These are phyloP conservation scores for Gynostemma pentaphyllum DNA, from an alignment of 306 rosid genomes.

Conservation along the genomic window DNA sequence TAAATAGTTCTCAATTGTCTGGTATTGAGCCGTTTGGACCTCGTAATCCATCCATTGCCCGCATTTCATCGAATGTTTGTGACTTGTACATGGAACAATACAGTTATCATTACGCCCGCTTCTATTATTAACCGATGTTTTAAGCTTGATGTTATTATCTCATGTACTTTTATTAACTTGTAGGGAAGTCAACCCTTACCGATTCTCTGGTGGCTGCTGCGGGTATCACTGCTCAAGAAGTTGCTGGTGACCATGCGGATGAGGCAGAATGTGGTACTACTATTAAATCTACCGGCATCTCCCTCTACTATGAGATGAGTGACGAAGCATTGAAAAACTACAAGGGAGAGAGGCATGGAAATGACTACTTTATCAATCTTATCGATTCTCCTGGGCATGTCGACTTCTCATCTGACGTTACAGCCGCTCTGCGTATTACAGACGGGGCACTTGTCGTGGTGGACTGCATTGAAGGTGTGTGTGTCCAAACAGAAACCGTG, in stretches of 20 bases:
- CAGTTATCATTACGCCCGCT: no score
- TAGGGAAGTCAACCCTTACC: slow-evolving; percentile 79
- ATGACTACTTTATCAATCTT: slow-evolving; percentile 87
- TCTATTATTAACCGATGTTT: no score
- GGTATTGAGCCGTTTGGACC: no score
- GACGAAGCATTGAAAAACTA: slow-evolving; percentile 38
- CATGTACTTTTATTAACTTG: neutral
- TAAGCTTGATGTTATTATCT: no score
- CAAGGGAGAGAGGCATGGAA: slow-evolving; percentile 65
- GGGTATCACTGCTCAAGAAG: slow-evolving; percentile 85
- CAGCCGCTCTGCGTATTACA: slow-evolving; percentile 93
- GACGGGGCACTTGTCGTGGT: slow-evolving; percentile 94
- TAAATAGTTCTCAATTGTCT: no score
- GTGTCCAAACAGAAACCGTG: slow-evolving; percentile 89
- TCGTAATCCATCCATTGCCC: no score
- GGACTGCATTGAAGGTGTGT: slow-evolving; percentile 84
- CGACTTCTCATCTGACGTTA: slow-evolving; percentile 88
- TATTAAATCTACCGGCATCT: slow-evolving; percentile 84
- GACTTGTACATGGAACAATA: no score
- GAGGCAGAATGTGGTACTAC: slow-evolving; percentile 98
- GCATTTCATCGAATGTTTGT: no score
- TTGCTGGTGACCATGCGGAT: slow-evolving; percentile 79
- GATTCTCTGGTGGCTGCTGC: slow-evolving; percentile 96
- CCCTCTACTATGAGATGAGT: slow-evolving; percentile 79
- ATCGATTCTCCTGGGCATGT: slow-evolving; percentile 91